A percentile compares a stretch with the other conserved stretches of the same genome.
Conservation (phyloP, 106 monocot species). For the Narthecium ossifragum region DNA sequence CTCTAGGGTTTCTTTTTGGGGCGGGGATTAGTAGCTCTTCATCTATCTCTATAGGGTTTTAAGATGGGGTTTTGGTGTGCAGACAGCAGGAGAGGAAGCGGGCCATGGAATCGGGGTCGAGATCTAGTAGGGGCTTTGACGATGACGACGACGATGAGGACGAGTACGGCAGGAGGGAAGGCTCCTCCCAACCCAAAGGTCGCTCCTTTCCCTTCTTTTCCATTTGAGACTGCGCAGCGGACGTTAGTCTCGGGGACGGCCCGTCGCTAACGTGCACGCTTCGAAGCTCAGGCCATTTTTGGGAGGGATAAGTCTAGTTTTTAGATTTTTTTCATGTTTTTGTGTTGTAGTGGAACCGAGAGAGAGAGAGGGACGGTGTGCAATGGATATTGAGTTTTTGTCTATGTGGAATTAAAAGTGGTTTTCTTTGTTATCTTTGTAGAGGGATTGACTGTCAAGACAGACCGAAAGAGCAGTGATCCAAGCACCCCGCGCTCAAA, state of each 20-base stretch:
- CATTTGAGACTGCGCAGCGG: not conserved
- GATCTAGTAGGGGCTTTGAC: constrained; percentile 20
- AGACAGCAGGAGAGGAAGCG: constrained; percentile 6
- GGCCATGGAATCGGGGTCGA: constrained; percentile 25
- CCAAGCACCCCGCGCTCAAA: constrained; percentile 63
- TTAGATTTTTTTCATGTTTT: not conserved
- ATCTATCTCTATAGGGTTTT: too few species aligned
- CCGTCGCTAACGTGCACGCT: too few species aligned
- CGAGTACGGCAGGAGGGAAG: constrained; percentile 20
- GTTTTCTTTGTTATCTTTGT: not conserved
- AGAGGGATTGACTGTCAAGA: constrained; percentile 32
- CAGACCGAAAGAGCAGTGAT: constrained; percentile 37
- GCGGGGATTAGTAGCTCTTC: not conserved
- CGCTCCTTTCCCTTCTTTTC: not conserved
- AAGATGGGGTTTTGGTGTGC: not conserved
- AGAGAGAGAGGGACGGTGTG: not conserved
- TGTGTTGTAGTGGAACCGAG: not conserved
- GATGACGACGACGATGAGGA: constrained; percentile 31
- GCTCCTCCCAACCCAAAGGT: constrained; percentile 24
- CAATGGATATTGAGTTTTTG: not conserved
- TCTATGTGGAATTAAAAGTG: not conserved
- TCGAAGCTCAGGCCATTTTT: too few species aligned
- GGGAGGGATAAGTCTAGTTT: not conserved
- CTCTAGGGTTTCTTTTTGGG: not conserved
- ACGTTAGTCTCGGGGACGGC: too few species aligned